Evolutionary conservation across 1,139 yeast genomes (phyloP).

Genomic region (Saccharomyces uvarum): DNA sequence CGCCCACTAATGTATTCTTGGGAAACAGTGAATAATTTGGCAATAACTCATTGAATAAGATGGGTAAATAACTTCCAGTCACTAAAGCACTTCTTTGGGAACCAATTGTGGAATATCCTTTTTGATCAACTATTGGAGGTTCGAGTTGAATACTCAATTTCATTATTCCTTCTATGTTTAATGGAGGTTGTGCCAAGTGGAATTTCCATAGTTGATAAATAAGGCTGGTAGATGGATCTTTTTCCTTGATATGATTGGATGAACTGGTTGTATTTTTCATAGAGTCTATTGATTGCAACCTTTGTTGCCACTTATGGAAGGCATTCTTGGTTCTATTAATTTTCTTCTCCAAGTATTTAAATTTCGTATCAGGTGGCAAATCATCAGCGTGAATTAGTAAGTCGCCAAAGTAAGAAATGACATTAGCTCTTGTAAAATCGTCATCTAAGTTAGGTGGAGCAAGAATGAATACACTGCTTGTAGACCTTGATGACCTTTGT

Average conservation of each 20-base stretch:
- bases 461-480: slow-evolving; percentile 34
- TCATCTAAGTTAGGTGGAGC: slow-evolving; percentile 88
- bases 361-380: slow-evolving; percentile 23
- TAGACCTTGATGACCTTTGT: slow-evolving; percentile 47
- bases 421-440: slow-evolving; percentile 65
- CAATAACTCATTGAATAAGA: slow-evolving; percentile 48
- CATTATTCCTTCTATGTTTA: slow-evolving; percentile 26
- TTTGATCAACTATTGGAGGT: slow-evolving; percentile 25
- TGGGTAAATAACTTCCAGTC: slow-evolving; percentile 53
- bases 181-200: slow-evolving; percentile 20
- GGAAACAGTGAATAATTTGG: slow-evolving; percentile 51
- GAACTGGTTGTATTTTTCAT: neutral
- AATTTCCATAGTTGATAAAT: slow-evolving; percentile 29
- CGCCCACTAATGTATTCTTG: slow-evolving; percentile 43
- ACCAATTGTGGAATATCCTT: slow-evolving; percentile 19
- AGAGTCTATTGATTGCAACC: slow-evolving; percentile 12
- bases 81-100: slow-evolving; percentile 34
- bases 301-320: slow-evolving; percentile 66
- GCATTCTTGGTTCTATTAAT: slow-evolving; percentile 67
- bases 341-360: slow-evolving; percentile 53
- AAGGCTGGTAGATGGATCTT: slow-evolving; percentile 9
- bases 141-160: slow-evolving; percentile 24
- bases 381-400: slow-evolving; percentile 35
- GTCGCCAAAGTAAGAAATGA: slow-evolving; percentile 89
- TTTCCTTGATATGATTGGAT: slow-evolving; percentile 2